A percentile compares a stretch with the other conserved stretches of the same genome.
phyloP scores from a whole-genome alignment of 306 rosid species.

The Prunus mongolica region DNA sequence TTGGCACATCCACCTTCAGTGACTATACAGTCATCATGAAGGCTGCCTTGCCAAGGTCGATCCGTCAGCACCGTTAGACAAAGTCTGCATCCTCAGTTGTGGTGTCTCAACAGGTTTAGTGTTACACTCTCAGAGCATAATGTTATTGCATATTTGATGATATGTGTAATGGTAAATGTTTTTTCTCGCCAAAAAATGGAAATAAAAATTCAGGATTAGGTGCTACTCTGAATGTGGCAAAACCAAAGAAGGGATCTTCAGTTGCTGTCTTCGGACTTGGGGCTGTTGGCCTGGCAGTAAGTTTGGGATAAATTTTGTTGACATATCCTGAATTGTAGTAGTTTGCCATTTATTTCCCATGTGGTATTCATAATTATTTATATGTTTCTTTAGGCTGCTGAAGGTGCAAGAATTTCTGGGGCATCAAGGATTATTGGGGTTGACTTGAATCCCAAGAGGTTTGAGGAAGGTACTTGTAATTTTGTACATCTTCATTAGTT shows the following conservation, averaged over 20 bases:
- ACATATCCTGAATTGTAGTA: no score
- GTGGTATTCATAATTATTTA: background rate
- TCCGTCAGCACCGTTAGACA: constrained; percentile 33
- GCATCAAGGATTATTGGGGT: constrained; percentile 44
- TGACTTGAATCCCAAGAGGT: constrained; percentile 28
- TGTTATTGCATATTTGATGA: no score
- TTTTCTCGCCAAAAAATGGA: no score
- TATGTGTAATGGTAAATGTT: no score
- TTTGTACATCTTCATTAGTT: background rate
- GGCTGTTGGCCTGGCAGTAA: constrained; percentile 41
- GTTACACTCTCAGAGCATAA: no score
- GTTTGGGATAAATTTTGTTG: background rate
- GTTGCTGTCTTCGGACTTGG: constrained; percentile 35
- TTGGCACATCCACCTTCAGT: constrained; percentile 40
- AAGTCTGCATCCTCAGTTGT: constrained; percentile 42
- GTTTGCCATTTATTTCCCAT: background rate
- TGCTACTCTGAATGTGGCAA: background rate
- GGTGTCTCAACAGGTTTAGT: constrained; percentile 33
- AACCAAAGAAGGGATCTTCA: constrained; percentile 32
- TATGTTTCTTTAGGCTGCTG: constrained; percentile 29
- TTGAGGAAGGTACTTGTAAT: constrained; percentile 27
- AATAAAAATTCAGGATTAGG: no score
- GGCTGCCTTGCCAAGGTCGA: constrained; percentile 39
- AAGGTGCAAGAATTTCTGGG: constrained; percentile 42
- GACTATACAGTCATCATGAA: constrained; percentile 38